Conservation (phyloP, 306 rosid genomes). For the Inga oerstediana region DNA sequence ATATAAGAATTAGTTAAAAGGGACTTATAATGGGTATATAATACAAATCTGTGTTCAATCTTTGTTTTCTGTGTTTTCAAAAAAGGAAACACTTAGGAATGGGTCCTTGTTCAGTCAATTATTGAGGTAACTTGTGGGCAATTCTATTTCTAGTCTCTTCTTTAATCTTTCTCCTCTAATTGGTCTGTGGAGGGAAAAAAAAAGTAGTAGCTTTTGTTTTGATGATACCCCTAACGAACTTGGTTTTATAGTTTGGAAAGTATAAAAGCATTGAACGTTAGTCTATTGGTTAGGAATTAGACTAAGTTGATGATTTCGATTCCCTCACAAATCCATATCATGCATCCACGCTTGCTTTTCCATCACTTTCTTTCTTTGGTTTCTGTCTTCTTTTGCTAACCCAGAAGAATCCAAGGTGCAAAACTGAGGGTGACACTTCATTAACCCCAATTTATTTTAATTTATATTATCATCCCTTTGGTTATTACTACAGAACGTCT, state of each 20-base stretch:
- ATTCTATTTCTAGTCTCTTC: neutral
- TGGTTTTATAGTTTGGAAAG: neutral
- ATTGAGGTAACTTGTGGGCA: slow-evolving; percentile 8
- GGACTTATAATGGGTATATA: too few relatives aligned
- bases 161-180: neutral
- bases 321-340: neutral
- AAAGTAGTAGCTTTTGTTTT: slow-evolving; percentile 6
- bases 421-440: neutral
- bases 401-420: neutral
- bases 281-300: neutral
- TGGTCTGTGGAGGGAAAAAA: neutral
- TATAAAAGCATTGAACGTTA: neutral
- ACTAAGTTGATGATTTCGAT: neutral
- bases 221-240: neutral
- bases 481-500: too few relatives aligned
- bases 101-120: neutral
- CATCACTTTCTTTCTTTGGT: neutral
- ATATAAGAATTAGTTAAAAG: too few relatives aligned
- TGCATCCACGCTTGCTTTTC: neutral
- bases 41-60: neutral
- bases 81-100: neutral
- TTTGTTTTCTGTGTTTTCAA: neutral
- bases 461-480: too few relatives aligned
- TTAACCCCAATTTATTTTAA: neutral
- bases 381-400: neutral